Conservation (phyloP, 306 rosid species). For the Quercus engelmannii region DNA sequence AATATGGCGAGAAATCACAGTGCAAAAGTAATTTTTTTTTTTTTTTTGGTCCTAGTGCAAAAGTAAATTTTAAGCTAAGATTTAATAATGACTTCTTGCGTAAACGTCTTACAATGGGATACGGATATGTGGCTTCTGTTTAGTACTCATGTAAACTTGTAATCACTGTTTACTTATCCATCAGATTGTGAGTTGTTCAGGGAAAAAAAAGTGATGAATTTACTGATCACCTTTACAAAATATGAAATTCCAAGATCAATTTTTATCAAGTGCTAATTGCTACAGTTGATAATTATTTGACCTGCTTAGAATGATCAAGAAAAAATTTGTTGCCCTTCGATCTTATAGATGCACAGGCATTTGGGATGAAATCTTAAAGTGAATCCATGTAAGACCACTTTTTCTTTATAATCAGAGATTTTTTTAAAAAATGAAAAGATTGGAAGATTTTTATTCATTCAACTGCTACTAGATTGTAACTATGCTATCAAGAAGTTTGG, state of each 20-base stretch:
- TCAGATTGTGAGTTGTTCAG: no score
- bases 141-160: neutral
- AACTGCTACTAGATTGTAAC: no score
- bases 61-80: slow-evolving; percentile 21
- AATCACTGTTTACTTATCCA: neutral
- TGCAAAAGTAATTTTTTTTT: slow-evolving; percentile 8
- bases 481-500: no score
- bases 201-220: no score
- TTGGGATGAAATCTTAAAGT: neutral
- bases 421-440: no score
- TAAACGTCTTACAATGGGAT: neutral
- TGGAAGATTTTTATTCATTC: no score
- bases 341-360: neutral
- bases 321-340: no score
- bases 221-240: no score
- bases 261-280: no score
- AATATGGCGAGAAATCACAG: neutral
- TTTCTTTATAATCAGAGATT: neutral
- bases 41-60: neutral
- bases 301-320: no score
- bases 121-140: neutral
- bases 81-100: slow-evolving; percentile 3
- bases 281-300: no score
- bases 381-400: neutral
- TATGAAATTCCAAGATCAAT: no score